Evolutionary conservation across 139 green algal genomes (phyloP), one percentile per base, ranked within the genome.

Genomic region (Pedinophyceae sp.): DNA sequence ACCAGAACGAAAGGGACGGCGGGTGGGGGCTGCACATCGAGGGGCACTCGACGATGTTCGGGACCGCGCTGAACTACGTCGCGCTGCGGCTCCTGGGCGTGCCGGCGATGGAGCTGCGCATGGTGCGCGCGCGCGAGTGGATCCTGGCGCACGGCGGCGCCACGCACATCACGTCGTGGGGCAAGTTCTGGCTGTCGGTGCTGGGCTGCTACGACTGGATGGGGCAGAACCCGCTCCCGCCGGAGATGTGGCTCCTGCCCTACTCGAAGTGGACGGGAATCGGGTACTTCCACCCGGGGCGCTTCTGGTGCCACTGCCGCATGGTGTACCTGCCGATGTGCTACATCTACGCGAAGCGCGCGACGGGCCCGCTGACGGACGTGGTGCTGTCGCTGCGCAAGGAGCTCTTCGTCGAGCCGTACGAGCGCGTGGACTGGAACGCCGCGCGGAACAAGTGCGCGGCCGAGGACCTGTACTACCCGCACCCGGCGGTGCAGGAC

Each of bases 271-370:
- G 78, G 80, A 86, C 72, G 0, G 80, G 83, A 59, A 79, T 93
- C 30, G 83, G 85, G 20, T 76, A 64, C 30, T 20, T 72, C 40
- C 87, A 95, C 71, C 79, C 90, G 4, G 92, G 91, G 0, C 71
- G 92, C 40, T 95, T 94, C 64, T 99, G 92, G 92, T 98, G 91
- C 72, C 92, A 97, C 66, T 97, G 89, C 71, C 75, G 88, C 58
- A 93, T 93, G 88, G 86, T 99, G 29, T 99, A 99, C 73, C 77
- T 99, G 34, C 92, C 92, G 49, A 99, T 99, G 92, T 84, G 72
- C 53, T 97, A 97, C 57, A 48, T 95, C 30, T 99, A 97, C 58
- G 89, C 88, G 28, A 56, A 62, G 50, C 63, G 89, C 2, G 79
- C 61, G 45, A 85, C 71, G 3, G 72, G 65, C 50, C 68, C 71